A percentile compares a stretch with the other conserved stretches of the same genome.
phyloP scores from a whole-genome alignment of 2,329 filamentous ascomycete genomes.

The Zymoseptoria pseudotritici region DNA sequence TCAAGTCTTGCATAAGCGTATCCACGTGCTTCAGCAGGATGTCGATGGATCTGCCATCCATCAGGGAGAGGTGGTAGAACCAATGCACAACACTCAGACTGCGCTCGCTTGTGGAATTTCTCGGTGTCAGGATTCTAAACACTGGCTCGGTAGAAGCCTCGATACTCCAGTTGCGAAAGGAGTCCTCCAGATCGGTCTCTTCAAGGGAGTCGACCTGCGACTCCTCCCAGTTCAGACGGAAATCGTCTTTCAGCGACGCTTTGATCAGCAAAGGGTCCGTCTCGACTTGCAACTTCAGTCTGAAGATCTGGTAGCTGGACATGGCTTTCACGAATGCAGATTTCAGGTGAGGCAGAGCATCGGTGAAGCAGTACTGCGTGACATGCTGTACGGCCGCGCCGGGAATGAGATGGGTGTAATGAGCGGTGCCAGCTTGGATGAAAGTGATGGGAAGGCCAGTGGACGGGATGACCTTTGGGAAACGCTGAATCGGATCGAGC shows the following conservation, averaged over 20 bases:
- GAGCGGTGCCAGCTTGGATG: neutral
- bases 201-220: neutral
- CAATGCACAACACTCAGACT: slow-evolving; percentile 3
- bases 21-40: slow-evolving; percentile 1
- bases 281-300: slow-evolving; percentile 1
- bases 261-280: slow-evolving; percentile 1
- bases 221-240: slow-evolving; percentile 1
- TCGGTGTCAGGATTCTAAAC: slow-evolving; percentile 1
- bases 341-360: neutral
- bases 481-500: slow-evolving; percentile 2
- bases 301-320: neutral
- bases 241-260: neutral
- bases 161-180: neutral
- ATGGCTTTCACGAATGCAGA: neutral
- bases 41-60: slow-evolving; percentile 2
- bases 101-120: neutral
- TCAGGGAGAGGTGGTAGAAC: slow-evolving; percentile 2
- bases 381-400: slow-evolving; percentile 4
- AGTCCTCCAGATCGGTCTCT: neutral
- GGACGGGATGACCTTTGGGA: slow-evolving; percentile 1
- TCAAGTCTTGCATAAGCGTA: neutral
- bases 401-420: slow-evolving; percentile 2
- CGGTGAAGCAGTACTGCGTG: slow-evolving; percentile 3
- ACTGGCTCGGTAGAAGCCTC: slow-evolving; percentile 3
- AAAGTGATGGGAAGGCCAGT: slow-evolving; percentile 2